Conservation (phyloP, 2,329 filamentous ascomycete species). For the Fusarium falciforme region DNA sequence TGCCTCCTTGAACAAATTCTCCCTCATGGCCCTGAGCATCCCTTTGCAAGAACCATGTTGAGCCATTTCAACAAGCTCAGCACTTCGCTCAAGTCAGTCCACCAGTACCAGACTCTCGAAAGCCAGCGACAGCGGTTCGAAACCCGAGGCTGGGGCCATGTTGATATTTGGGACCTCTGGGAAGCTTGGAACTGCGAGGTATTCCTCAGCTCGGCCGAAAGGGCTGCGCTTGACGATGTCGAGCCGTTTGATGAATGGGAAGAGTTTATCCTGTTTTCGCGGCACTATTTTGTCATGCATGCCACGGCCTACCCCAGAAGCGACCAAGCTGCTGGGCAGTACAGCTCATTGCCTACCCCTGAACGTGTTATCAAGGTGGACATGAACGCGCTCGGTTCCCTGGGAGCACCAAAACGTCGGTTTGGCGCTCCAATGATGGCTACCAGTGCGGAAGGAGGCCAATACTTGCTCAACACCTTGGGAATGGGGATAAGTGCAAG, state of each 20-base stretch:
- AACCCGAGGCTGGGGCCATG: conserved; percentile 73
- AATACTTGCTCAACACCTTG: conserved; percentile 58
- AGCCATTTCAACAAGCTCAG: conserved; percentile 84
- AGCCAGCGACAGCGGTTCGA: conserved; percentile 77
- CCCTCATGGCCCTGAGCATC: conserved; percentile 80
- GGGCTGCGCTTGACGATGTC: conserved; percentile 72
- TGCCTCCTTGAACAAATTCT: conserved; percentile 89
- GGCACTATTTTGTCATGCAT: conserved; percentile 84
- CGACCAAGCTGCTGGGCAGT: not conserved
- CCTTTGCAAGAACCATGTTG: conserved; percentile 89
- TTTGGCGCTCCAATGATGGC: conserved; percentile 68
- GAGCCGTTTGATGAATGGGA: conserved; percentile 98
- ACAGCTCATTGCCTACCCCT: not conserved
- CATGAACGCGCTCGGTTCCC: conserved; percentile 14
- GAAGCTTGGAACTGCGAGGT: conserved; percentile 79
- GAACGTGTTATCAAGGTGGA: conserved; percentile 8
- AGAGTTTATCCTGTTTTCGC: conserved; percentile 86
- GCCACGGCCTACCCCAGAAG: conserved; percentile 54
- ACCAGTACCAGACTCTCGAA: conserved; percentile 73
- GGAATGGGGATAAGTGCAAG: conserved; percentile 59
- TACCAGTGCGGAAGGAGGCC: conserved; percentile 53
- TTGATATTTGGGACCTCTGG: conserved; percentile 79
- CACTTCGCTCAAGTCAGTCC: conserved; percentile 80
- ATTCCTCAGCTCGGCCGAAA: conserved; percentile 72
- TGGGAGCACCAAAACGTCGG: conserved; percentile 57